These are phyloP conservation scores for Camelina sativa DNA, from an alignment of 345 rosid species.

Conservation along the genomic window DNA sequence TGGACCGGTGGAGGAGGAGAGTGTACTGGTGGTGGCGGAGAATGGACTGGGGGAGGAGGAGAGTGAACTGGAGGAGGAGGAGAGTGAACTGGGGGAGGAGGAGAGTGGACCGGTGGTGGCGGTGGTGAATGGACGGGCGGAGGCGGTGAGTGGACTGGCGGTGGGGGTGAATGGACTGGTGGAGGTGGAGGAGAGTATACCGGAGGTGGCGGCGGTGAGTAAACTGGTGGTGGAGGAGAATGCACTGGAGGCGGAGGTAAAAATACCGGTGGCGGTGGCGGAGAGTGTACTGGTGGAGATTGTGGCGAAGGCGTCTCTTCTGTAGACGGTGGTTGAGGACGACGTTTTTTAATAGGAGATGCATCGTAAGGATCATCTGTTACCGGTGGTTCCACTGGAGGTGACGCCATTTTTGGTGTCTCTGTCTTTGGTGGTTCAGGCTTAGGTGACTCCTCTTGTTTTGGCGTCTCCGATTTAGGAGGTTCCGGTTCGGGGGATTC, in stretches of 20 bases:
- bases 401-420: conserved; percentile 37
- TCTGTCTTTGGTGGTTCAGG: conserved; percentile 28
- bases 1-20: conserved; percentile 33
- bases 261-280: conserved; percentile 24
- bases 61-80: conserved; percentile 20
- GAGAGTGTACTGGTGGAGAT: conserved; percentile 28
- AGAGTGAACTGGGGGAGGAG: conserved; percentile 25
- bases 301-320: conserved; percentile 36
- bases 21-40: conserved; percentile 9
- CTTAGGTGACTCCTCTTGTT: conserved; percentile 29
- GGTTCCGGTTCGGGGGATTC: background rate
- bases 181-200: conserved; percentile 33
- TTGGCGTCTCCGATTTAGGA: background rate
- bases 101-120: conserved; percentile 28
- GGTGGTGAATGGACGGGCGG: conserved; percentile 27
- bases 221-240: conserved; percentile 30
- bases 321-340: conserved; percentile 37
- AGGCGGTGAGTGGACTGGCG: conserved; percentile 25
- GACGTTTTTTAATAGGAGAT: conserved; percentile 38
- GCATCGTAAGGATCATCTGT: conserved; percentile 37
- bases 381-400: conserved; percentile 33
- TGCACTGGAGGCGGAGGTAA: conserved; percentile 25
- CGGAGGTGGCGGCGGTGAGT: conserved; percentile 32
- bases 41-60: conserved; percentile 2
- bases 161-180: conserved; percentile 28